phyloP scores from a whole-genome alignment of 2,329 filamentous ascomycete genomes.

The Emericellopsis cladophorae region DNA sequence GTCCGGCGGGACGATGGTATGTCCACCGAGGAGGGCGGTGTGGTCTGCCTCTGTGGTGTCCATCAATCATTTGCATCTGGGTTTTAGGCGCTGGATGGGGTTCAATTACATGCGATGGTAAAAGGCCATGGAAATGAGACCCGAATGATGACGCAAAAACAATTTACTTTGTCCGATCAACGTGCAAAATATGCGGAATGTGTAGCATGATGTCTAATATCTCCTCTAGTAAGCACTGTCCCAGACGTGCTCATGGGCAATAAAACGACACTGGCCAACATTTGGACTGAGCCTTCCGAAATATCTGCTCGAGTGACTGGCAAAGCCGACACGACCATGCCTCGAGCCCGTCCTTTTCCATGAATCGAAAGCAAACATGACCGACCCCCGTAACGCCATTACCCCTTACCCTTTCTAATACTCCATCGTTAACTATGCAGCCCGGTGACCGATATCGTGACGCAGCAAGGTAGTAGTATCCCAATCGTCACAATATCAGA shows the following conservation, averaged over 20 bases:
- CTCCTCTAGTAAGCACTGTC: neutral
- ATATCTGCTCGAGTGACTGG: too few relatives aligned
- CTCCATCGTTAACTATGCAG: too few relatives aligned
- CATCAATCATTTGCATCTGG: constrained; percentile 28
- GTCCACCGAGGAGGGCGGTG: constrained; percentile 9
- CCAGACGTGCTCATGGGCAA: too few relatives aligned
- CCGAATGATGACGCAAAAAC: constrained; percentile 5
- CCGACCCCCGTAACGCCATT: neutral
- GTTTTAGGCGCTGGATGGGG: constrained; percentile 21
- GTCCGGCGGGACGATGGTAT: constrained; percentile 7
- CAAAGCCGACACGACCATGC: too few relatives aligned
- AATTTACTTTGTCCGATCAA: neutral
- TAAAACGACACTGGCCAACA: neutral
- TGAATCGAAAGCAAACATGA: constrained; percentile 4
- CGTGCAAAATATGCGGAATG: neutral
- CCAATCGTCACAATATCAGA: too few relatives aligned
- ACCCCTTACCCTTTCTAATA: neutral
- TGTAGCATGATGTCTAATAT: neutral
- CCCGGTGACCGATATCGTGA: too few relatives aligned
- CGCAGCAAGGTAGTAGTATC: too few relatives aligned
- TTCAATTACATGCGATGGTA: constrained; percentile 23
- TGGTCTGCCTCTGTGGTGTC: constrained; percentile 23
- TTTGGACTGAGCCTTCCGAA: neutral
- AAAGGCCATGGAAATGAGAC: constrained; percentile 23
- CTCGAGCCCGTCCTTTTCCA: too few relatives aligned